A percentile compares a stretch with the other conserved stretches of the same genome.
phyloP scores from a whole-genome alignment of 208 protist genomes.

The Acanthamoeba castellanii region DNA sequence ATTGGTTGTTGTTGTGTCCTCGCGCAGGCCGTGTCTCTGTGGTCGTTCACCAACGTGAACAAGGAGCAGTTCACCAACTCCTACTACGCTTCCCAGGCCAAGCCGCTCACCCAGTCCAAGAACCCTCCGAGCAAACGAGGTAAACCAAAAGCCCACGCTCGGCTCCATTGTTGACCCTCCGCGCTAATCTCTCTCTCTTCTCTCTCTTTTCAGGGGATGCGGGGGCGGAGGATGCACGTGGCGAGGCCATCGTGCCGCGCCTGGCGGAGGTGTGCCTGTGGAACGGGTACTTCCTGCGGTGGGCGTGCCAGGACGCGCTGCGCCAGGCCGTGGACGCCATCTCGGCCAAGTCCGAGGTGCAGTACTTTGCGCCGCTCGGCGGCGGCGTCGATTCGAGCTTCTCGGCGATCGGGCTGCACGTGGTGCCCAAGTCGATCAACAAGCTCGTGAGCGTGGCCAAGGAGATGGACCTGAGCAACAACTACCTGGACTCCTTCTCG shows the following conservation, averaged over 20 bases:
- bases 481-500: conserved; percentile 32
- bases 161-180: too few species aligned
- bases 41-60: conserved; percentile 50
- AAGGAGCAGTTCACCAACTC: conserved; percentile 14
- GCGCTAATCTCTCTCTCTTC: not conserved
- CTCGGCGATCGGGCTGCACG: conserved; percentile 22
- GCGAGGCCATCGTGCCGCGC: not conserved
- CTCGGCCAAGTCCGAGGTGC: not conserved
- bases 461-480: conserved; percentile 46
- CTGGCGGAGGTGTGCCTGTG: not conserved
- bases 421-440: conserved; percentile 41
- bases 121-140: not conserved
- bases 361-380: conserved; percentile 32
- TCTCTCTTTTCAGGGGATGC: not conserved
- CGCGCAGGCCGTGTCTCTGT: conserved; percentile 7
- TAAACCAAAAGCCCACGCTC: not conserved
- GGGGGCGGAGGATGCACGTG: not conserved
- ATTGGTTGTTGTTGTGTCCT: not conserved
- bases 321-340: not conserved
- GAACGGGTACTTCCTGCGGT: conserved; percentile 37
- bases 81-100: not conserved
- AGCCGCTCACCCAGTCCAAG: not conserved
- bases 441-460: not conserved
- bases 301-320: not conserved
- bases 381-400: conserved; percentile 16